Base-by-base conservation (phyloP, 2,329 filamentous ascomycete genomes). In the Colletotrichum tofieldiae region DNA sequence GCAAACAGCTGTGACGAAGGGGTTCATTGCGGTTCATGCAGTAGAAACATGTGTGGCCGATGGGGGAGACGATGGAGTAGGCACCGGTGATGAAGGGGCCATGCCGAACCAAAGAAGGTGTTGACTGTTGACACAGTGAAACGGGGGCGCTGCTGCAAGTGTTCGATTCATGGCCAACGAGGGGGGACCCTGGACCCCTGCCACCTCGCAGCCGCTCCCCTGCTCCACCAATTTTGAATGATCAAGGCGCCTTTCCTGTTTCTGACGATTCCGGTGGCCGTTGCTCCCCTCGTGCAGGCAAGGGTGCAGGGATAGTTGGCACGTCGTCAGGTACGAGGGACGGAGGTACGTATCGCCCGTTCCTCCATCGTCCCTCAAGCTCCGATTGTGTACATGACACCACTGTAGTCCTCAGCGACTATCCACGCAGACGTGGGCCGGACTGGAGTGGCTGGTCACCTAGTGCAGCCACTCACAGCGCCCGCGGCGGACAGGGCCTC, bases 261-360 rank as follows among this genome's bases (percentile, higher is more conserved):
- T 66, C 55, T 73, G 55, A 73, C 49, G 65, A 52, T 66, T 73
- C 71, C 56, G 71, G 71, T 65, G 71, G 61, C 67, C 55, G 58
- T 71, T 73, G 56, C 62, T 56, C 49, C 69, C 68, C 51, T 45
- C 23, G 49, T 51, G 51, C 23, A 29, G 45, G 49, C 71, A 62
- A 56, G 71, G 67, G 67, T 71, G 14, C 26, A 52, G 1, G 26
- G 49, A 11, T 29, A 32, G 29, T 55, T 23, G 7, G 67, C 66
- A 66, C 55, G 29, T 66, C n/a, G 32, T 61, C 67, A 73, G 61
- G 67, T 56, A 63, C 55, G 49, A 37, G 52, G 52, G 1, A 35
- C 9, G 3, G 5, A n/a, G 32, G 67, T 71, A 72, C 61, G 56
- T 73, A 61, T 37, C 35, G 9, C 4, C 18, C 26, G 29, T 43